Percentiles rank a stretch among this genome's conserved stretches.
Conservation (phyloP, 2,329 filamentous ascomycete species). For the Neonectria hederae region DNA sequence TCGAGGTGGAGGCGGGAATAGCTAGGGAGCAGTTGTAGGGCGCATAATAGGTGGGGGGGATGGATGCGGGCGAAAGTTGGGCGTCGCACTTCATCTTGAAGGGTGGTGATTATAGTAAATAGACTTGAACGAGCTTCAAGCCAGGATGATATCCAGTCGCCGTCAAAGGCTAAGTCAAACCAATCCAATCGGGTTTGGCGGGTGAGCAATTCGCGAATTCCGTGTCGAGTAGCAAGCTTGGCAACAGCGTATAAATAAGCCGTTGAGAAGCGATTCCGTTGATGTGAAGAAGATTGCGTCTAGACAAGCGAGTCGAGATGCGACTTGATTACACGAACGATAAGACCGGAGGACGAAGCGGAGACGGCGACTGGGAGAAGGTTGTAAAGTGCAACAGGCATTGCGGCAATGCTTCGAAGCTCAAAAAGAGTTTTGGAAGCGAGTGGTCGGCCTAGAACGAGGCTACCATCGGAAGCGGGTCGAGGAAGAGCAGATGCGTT, state of each 20-base stretch:
- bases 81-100: constrained; percentile 68
- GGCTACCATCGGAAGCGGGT: constrained; percentile 48
- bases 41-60: constrained; percentile 57
- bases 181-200: constrained; percentile 56
- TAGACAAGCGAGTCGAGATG: constrained; percentile 54
- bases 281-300: constrained; percentile 53
- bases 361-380: constrained; percentile 70
- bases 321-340: constrained; percentile 63
- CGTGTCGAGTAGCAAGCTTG: constrained; percentile 51
- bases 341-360: constrained; percentile 68
- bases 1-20: constrained; percentile 79
- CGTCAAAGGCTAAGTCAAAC: constrained; percentile 60
- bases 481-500: constrained; percentile 16
- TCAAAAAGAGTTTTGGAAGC: constrained; percentile 38
- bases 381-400: constrained; percentile 65
- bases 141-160: constrained; percentile 61
- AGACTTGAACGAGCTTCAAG: constrained; percentile 47
- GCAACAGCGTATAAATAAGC: constrained; percentile 50
- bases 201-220: constrained; percentile 47
- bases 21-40: constrained; percentile 77
- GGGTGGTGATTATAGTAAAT: constrained; percentile 40
- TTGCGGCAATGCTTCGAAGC: constrained; percentile 55
- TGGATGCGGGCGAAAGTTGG: constrained; percentile 62
- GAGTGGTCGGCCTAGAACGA: constrained; percentile 45
- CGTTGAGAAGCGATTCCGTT: constrained; percentile 52